Evolutionary conservation across 257 asterid genomes (phyloP).

Genomic region (Jacaranda copaia): DNA sequence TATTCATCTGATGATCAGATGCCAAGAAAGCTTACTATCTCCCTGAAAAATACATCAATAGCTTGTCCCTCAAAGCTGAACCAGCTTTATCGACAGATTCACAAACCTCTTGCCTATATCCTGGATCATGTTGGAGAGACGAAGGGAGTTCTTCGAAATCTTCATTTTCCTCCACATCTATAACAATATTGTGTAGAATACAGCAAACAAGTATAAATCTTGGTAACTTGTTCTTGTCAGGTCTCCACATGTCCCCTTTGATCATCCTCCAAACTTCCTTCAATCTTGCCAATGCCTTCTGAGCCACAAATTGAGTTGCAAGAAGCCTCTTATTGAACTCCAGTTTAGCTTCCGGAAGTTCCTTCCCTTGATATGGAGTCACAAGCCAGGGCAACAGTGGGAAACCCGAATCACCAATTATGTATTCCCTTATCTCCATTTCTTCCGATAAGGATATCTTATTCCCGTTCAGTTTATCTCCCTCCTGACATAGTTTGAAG

Average conservation of each 20-base stretch:
- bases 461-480: conserved; percentile 59
- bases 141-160: conserved; percentile 38
- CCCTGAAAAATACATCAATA: conserved; percentile 50
- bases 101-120: conserved; percentile 61
- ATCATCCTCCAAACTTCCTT: conserved; percentile 87
- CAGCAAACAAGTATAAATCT: conserved; percentile 86
- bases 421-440: conserved; percentile 61
- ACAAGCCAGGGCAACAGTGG: conserved; percentile 84
- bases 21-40: conserved; percentile 27
- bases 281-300: conserved; percentile 66
- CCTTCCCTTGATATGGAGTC: conserved; percentile 71
- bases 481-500: conserved; percentile 59
- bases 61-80: conserved; percentile 58
- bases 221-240: conserved; percentile 87
- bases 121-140: conserved; percentile 62
- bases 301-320: conserved; percentile 59
- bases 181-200: conserved; percentile 82
- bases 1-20: too few species aligned
- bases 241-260: conserved; percentile 83
- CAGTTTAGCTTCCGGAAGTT: conserved; percentile 45
- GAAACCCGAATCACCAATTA: conserved; percentile 73
- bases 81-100: conserved; percentile 56
- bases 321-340: conserved; percentile 62
- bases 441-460: conserved; percentile 40
- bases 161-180: conserved; percentile 75